Base-by-base conservation (phyloP, 257 asterid genomes). In the Nicotiana noctiflora region DNA sequence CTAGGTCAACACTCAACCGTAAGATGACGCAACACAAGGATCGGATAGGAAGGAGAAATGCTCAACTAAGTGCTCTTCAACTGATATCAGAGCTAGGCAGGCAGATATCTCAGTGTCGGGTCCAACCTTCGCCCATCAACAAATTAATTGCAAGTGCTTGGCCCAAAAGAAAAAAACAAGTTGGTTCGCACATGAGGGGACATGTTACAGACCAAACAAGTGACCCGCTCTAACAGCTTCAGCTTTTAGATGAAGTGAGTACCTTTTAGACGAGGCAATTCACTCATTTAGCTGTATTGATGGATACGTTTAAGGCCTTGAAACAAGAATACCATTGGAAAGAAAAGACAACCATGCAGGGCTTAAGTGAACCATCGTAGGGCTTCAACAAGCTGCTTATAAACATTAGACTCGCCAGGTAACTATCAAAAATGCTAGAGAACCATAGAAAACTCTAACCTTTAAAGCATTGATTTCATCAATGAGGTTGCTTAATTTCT, bases 401-500 rank as follows among this genome's bases (percentile, higher is more conserved):
- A 12, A 72, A 14, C 60, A 72, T 13, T 46, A 46, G 37, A 46
- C 25, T 46, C 60, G 46, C 40, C 78, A 46, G 9, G 9, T 46
- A 72, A 72, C 40, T 6, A 23, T 56, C 21, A 49, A 72, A 44
- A 21, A 23, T 72, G 78, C 19, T 21, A 46, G 23, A 46, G 61
- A 7, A 23, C 8, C 44, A 56, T 32, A 34, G 44, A 34, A 57
- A 62, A 49, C 2, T 57, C 80, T 84, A 64, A 92, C 99, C 98
- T 93, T 95, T 84, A 95, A 84, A 52, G 90, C 52, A 74, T 86
- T 86, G 83, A 95, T 93, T 81, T 92, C 98, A 60, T 81, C 84
- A 68, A 88, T 65, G 75, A 82, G 85, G 70, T 55, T 32, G 19
- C 67, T 77, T 82, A 92, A 81, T 60, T 91, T 95, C 84, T 88